Evolutionary conservation across 2,329 filamentous ascomycete species (phyloP).

Genomic region (Pseudopithomyces maydicus): DNA sequence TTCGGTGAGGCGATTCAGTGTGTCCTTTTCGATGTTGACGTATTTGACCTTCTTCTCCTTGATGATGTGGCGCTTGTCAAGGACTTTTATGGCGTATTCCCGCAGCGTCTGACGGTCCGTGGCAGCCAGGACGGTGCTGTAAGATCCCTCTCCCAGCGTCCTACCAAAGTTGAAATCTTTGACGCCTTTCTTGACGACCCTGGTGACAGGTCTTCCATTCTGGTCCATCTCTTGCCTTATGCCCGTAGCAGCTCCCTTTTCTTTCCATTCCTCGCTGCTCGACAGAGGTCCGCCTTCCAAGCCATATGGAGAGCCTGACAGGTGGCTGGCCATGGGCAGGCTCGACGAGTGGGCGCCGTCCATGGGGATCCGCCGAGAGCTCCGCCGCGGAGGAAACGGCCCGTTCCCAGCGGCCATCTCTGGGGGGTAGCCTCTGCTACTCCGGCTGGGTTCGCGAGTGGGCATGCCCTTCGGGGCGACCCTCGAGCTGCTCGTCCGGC

Average conservation of each 20-base stretch:
- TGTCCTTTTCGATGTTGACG: constrained; percentile 99
- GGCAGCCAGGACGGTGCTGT: constrained; percentile 92
- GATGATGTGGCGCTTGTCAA: constrained; percentile 98
- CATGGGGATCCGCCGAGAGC: constrained; percentile 72
- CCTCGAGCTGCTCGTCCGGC: constrained; percentile 67
- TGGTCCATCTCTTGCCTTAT: constrained; percentile 83
- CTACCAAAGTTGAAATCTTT: constrained; percentile 94
- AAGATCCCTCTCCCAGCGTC: constrained; percentile 92
- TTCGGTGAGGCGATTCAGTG: constrained; percentile 91
- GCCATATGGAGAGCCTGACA: constrained; percentile 53
- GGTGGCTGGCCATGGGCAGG: constrained; percentile 24
- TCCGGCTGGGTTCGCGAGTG: constrained; percentile 70
- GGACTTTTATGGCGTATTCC: constrained; percentile 96
- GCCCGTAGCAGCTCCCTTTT: constrained; percentile 86
- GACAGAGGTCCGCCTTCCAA: constrained; percentile 62
- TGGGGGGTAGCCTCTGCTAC: constrained; percentile 70
- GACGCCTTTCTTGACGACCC: constrained; percentile 93
- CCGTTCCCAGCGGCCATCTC: constrained; percentile 62
- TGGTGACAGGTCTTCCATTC: constrained; percentile 78
- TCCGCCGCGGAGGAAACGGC: constrained; percentile 73
- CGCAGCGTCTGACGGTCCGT: constrained; percentile 93
- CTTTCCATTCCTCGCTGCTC: constrained; percentile 93
- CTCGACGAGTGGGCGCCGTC: constrained; percentile 38
- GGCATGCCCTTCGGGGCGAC: constrained; percentile 65
- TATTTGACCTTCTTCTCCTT: constrained; percentile 99